Conservation (phyloP, 768 basidiomycete genomes). For the Russula sp. region DNA sequence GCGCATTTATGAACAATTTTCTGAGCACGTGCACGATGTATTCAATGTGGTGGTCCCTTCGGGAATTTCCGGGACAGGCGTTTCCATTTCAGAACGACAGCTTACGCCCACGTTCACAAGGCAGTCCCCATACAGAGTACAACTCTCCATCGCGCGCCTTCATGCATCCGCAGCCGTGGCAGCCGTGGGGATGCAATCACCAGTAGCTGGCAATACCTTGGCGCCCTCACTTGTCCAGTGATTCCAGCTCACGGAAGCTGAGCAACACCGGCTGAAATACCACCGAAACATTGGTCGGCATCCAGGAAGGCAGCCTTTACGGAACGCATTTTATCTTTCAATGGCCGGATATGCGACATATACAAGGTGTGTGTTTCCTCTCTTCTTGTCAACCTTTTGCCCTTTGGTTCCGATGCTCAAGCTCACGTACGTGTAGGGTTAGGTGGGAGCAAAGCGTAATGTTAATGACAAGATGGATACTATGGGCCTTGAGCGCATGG, state of each 20-base stretch:
- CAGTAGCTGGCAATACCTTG: neutral
- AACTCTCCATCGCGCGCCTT: neutral
- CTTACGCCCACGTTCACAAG: too few species aligned
- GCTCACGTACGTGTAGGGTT: neutral
- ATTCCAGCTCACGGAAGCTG: slow-evolving; percentile 49
- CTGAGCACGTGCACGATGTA: too few species aligned
- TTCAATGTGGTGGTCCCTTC: too few species aligned
- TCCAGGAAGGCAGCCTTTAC: slow-evolving; percentile 98
- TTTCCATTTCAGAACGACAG: too few species aligned
- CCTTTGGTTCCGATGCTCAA: neutral
- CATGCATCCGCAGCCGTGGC: slow-evolving; percentile 12
- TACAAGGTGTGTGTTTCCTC: slow-evolving; percentile 67
- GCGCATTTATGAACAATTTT: too few species aligned
- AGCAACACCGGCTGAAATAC: slow-evolving; percentile 54
- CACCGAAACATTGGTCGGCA: slow-evolving; percentile 93
- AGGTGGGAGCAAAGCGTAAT: slow-evolving; percentile 90
- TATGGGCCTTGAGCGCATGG: slow-evolving; percentile 85
- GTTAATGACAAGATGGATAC: slow-evolving; percentile 99
- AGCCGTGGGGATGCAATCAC: neutral
- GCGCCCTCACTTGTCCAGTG: slow-evolving; percentile 8
- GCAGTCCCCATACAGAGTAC: neutral
- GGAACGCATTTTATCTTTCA: slow-evolving; percentile 93
- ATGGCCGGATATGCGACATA: slow-evolving; percentile 89
- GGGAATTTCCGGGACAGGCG: too few species aligned
- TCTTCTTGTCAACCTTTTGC: slow-evolving; percentile 4